Evolutionary conservation across 768 basidiomycete species (phyloP).

Genomic region (Lactifluus pinguis): DNA sequence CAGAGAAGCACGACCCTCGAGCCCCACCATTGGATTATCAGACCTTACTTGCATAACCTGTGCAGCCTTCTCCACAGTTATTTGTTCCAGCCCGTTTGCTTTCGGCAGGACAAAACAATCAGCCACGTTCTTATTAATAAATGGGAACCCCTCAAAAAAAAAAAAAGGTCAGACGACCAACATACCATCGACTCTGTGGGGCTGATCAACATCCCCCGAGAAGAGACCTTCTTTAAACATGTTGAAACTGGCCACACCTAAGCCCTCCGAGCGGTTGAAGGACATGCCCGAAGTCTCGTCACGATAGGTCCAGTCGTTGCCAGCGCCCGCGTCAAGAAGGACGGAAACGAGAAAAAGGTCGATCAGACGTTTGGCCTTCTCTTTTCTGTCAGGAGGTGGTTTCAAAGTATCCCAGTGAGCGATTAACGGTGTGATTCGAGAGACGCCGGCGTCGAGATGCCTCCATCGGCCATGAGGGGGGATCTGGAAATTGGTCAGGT

Average conservation of each 20-base stretch:
- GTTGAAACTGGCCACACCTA: constrained; percentile 82
- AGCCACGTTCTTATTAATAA: background rate
- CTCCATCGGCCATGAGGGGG: constrained; percentile 87
- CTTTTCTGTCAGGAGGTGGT: constrained; percentile 38
- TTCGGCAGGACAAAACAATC: constrained; percentile 10
- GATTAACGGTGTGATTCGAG: constrained; percentile 56
- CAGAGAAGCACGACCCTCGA: constrained; percentile 77
- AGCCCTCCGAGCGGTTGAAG: constrained; percentile 66
- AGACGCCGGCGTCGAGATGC: constrained; percentile 64
- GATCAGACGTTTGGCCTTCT: constrained; percentile 65
- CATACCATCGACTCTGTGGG: constrained; percentile 74
- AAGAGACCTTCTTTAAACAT: constrained; percentile 87
- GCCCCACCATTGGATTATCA: constrained; percentile 80
- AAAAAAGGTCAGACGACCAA: constrained; percentile 13
- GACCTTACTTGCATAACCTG: constrained; percentile 71
- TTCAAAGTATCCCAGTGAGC: constrained; percentile 41
- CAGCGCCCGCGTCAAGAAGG: constrained; percentile 90
- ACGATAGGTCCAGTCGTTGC: constrained; percentile 67
- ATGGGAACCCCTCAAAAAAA: background rate
- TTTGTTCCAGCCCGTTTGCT: constrained; percentile 63
- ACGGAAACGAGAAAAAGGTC: constrained; percentile 90
- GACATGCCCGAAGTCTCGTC: constrained; percentile 46
- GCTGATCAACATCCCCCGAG: constrained; percentile 52
- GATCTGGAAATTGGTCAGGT: constrained; percentile 39
- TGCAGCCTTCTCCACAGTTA: constrained; percentile 53